A percentile compares a stretch with the other conserved stretches of the same genome.
Conservation (phyloP, 768 basidiomycete species). For the Cystobasidium tubakii region DNA sequence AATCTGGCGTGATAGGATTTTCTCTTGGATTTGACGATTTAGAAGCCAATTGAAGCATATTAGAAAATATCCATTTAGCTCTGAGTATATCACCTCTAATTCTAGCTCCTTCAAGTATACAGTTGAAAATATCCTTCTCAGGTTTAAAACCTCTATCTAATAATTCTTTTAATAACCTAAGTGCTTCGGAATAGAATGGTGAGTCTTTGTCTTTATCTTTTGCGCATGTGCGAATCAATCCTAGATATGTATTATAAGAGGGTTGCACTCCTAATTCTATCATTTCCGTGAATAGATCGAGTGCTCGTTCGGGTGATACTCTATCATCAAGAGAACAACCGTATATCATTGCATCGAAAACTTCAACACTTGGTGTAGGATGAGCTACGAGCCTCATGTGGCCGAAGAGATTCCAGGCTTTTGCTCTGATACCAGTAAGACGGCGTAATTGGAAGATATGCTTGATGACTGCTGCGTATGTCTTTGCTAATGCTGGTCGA, state of each 20-base stretch:
- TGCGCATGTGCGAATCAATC: slow-evolving; percentile 74
- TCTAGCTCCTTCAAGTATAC: slow-evolving; percentile 84
- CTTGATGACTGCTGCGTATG: slow-evolving; percentile 39
- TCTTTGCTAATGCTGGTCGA: slow-evolving; percentile 3
- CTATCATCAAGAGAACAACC: slow-evolving; percentile 63
- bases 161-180: slow-evolving; percentile 81
- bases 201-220: slow-evolving; percentile 52
- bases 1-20: background rate
- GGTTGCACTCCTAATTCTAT: slow-evolving; percentile 59
- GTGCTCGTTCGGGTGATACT: slow-evolving; percentile 79
- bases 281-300: slow-evolving; percentile 93
- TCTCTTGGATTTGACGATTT: slow-evolving; percentile 23
- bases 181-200: slow-evolving; percentile 62
- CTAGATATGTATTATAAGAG: slow-evolving; percentile 66
- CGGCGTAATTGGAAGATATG: slow-evolving; percentile 34
- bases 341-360: slow-evolving; percentile 81
- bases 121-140: slow-evolving; percentile 65
- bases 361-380: slow-evolving; percentile 62
- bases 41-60: slow-evolving; percentile 58
- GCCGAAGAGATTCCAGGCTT: slow-evolving; percentile 88
- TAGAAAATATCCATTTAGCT: slow-evolving; percentile 83
- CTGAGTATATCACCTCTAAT: slow-evolving; percentile 73
- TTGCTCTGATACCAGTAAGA: slow-evolving; percentile 51
- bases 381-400: slow-evolving; percentile 97
- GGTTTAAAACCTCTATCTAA: slow-evolving; percentile 59